phyloP scores from a whole-genome alignment of 257 asterid genomes.

The Lithospermum erythrorhizon region DNA sequence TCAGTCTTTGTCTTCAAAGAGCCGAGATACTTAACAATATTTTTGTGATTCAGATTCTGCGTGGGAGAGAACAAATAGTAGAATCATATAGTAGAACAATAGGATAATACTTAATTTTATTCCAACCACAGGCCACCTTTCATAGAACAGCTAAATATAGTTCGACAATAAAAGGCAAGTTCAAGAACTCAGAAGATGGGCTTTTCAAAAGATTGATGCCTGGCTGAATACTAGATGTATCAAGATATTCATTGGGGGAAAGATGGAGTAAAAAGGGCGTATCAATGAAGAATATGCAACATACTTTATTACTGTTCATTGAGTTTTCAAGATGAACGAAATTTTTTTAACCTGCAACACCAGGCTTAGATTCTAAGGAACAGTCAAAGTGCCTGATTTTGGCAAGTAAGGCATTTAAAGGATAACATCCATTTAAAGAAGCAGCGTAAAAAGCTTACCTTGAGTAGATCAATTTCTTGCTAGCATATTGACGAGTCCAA shows the following conservation, averaged over 20 bases:
- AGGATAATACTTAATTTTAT: neutral
- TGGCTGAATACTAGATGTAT: neutral
- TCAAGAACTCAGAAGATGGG: neutral
- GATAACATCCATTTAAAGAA: neutral
- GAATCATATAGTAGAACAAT: slow-evolving; percentile 1
- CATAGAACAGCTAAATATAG: neutral
- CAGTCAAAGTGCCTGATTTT: neutral
- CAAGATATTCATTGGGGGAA: neutral
- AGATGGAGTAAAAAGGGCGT: neutral
- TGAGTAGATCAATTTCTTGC: slow-evolving; percentile 98
- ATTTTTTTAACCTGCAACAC: neutral
- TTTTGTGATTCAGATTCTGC: slow-evolving; percentile 95
- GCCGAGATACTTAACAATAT: slow-evolving; percentile 91
- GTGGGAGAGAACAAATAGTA: slow-evolving; percentile 13
- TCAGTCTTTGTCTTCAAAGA: slow-evolving; percentile 87
- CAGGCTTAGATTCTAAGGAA: neutral
- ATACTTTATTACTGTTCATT: neutral
- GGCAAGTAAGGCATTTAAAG: neutral
- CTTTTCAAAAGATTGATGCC: no score
- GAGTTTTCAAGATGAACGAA: no score
- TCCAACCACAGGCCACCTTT: no score
- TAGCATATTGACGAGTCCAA: slow-evolving; percentile 30
- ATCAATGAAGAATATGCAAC: no score
- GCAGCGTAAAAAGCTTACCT: slow-evolving; percentile 39
- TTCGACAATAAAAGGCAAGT: neutral